Percentiles rank a stretch among this genome's conserved stretches.
Evolutionary conservation across 148 eudicot genomes (phyloP).

Genomic region (Gaultheria prostrata): DNA sequence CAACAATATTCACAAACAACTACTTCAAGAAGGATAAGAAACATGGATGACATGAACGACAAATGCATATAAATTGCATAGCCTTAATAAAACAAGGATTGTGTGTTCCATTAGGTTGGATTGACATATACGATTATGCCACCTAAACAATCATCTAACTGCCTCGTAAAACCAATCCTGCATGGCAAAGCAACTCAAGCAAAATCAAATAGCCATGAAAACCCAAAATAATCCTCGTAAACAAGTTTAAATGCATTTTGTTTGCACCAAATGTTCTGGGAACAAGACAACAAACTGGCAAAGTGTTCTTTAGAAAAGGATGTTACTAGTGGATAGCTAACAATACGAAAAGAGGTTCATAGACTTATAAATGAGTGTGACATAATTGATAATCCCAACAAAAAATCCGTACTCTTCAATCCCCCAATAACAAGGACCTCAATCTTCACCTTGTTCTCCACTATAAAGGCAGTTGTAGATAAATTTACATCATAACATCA

Average conservation of each 20-base stretch:
- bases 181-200: conserved; percentile 1
- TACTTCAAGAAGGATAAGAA: background rate
- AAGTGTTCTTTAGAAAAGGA: background rate
- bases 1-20: background rate
- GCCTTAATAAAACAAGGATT: background rate
- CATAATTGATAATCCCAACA: background rate
- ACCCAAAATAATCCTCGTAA: background rate
- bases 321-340: background rate
- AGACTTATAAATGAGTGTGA: background rate
- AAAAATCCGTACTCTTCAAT: background rate
- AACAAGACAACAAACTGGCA: background rate
- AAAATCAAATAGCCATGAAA: background rate
- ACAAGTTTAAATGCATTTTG: background rate
- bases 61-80: background rate
- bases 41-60: background rate
- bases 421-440: background rate
- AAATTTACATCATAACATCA: background rate
- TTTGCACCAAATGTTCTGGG: background rate
- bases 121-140: background rate
- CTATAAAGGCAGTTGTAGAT: background rate
- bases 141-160: background rate
- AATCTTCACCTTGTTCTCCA: background rate
- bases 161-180: background rate
- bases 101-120: background rate
- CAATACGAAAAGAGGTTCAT: background rate